These are phyloP conservation scores for Fusarium dimerum DNA, from an alignment of 2,329 filamentous ascomycete species.

Conservation along the genomic window DNA sequence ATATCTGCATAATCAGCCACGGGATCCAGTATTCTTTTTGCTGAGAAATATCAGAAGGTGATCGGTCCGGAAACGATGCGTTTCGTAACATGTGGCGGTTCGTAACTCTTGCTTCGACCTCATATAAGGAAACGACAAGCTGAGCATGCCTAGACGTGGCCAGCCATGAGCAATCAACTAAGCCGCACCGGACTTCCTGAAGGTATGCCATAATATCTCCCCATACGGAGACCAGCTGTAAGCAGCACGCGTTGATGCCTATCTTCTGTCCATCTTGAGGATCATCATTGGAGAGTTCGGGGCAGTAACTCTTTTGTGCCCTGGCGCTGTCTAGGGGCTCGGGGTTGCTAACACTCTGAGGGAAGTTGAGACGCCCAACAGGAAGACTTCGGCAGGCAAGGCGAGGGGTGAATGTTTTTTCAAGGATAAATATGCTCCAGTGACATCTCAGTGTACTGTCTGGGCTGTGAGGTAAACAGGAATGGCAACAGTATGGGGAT, in stretches of 20 bases:
- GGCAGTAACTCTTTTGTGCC: slow-evolving; percentile 18
- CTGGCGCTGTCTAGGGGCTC: not conserved
- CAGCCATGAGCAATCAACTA: slow-evolving; percentile 23
- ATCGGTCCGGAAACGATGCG: slow-evolving; percentile 22
- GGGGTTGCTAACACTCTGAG: not conserved
- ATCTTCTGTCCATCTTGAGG: slow-evolving; percentile 15
- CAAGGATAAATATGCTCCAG: slow-evolving; percentile 19
- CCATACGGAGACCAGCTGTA: slow-evolving; percentile 13
- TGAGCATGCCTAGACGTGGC: slow-evolving; percentile 16
- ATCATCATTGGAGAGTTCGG: slow-evolving; percentile 22
- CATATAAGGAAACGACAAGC: slow-evolving; percentile 22
- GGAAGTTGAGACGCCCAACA: slow-evolving; percentile 14
- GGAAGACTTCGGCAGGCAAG: slow-evolving; percentile 11
- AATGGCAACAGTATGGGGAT: not conserved
- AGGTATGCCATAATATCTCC: slow-evolving; percentile 21
- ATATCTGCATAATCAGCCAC: slow-evolving; percentile 22
- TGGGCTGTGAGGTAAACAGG: not conserved
- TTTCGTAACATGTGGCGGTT: slow-evolving; percentile 22
- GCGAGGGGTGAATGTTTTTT: slow-evolving; percentile 17
- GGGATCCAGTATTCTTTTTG: slow-evolving; percentile 25
- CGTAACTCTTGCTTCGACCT: slow-evolving; percentile 17
- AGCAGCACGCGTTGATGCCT: slow-evolving; percentile 7
- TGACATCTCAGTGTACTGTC: slow-evolving; percentile 17
- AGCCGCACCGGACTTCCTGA: slow-evolving; percentile 17
- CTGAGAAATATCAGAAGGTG: not conserved